Evolutionary conservation across 352 stramenopile genomes (phyloP), one percentile per base, ranked within the genome.

Genomic region (Phytophthora hibernalis): DNA sequence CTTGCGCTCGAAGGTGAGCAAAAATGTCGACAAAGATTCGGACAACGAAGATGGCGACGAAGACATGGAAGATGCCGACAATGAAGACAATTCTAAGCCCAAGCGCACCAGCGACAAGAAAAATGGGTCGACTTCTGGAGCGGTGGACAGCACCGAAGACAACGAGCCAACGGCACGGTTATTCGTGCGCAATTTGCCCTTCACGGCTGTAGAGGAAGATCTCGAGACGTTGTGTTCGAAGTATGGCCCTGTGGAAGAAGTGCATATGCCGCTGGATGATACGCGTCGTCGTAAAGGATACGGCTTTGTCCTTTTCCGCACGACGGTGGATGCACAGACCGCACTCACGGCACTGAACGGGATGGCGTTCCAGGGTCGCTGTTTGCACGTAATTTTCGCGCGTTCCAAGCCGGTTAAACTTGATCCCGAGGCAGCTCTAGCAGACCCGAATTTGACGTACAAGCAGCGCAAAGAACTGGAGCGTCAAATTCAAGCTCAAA

Each of bases 151-250:
- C 20, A 49, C 15, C 13, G 67, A 72, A 37, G 72, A 79, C 0
- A 64, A 83, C 10, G 81, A 83, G 52, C 83, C 79, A 15, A 87
- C 74, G 15, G 76, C 85, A n/a, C 89, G 98, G 33, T 77, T 99
- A 40, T 99, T 99, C 80, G 80, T 99, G 43, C 83, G 96, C 26
- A 99, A 99, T 62, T 64, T 99, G 31, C 93, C 97, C 40, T 99
- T 98, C 74, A 95, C 84, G n/a, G 89, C 90, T 2, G 97, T 96
- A 11, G 97, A 99, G 71, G 97, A 99, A 59, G 97, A 99, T 58
- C 70, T 99, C 10, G 84, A 85, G 54, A 84, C 97, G 49, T 74
- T 96, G 44, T 99, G 98, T 65, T 87, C 79, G 9, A 58, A 75
- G 12, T 98, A 93, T 69, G 97, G 97, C 22, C 75, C 73, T 42